Percentiles rank a stretch among this genome's conserved stretches.
phyloP scores from a whole-genome alignment of 768 basidiomycete species.

The Russula vinacea region DNA sequence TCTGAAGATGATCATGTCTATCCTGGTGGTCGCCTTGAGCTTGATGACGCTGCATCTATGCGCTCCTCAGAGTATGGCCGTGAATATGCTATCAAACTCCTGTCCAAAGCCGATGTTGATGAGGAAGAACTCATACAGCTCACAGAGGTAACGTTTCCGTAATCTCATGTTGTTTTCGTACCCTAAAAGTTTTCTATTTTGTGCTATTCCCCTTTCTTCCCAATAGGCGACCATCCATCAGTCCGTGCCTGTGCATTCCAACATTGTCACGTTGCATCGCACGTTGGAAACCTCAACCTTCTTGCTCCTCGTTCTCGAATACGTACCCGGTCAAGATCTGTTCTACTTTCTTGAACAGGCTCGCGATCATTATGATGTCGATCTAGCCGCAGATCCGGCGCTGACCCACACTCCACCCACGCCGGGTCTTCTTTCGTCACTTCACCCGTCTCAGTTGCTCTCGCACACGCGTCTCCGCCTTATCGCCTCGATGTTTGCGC shows the following conservation, averaged over 20 bases:
- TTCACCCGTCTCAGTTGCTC: constrained; percentile 75
- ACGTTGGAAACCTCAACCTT: constrained; percentile 91
- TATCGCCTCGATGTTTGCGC: constrained; percentile 95
- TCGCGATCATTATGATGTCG: constrained; percentile 74
- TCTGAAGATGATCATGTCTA: constrained; percentile 48
- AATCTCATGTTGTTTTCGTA: constrained; percentile 14
- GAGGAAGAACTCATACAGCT: constrained; percentile 88
- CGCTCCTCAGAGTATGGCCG: constrained; percentile 58
- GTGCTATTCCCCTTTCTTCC: constrained; percentile 7
- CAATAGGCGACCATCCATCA: constrained; percentile 93
- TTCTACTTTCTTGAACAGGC: constrained; percentile 98
- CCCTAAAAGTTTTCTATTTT: not conserved
- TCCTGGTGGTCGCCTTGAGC: constrained; percentile 43
- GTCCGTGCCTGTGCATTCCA: constrained; percentile 81
- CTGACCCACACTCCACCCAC: constrained; percentile 81
- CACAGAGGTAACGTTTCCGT: constrained; percentile 62
- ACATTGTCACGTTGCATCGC: constrained; percentile 92
- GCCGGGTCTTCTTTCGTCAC: constrained; percentile 83
- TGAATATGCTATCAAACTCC: constrained; percentile 92
- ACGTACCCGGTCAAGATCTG: constrained; percentile 93
- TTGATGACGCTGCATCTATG: constrained; percentile 36
- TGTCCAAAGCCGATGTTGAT: constrained; percentile 91
- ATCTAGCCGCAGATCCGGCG: constrained; percentile 36
- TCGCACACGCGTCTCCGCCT: constrained; percentile 85
- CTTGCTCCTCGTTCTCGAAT: constrained; percentile 90